phyloP scores from a whole-genome alignment of 1,284 basidiomycete genomes.

The Microbotryomycetes sp. region DNA sequence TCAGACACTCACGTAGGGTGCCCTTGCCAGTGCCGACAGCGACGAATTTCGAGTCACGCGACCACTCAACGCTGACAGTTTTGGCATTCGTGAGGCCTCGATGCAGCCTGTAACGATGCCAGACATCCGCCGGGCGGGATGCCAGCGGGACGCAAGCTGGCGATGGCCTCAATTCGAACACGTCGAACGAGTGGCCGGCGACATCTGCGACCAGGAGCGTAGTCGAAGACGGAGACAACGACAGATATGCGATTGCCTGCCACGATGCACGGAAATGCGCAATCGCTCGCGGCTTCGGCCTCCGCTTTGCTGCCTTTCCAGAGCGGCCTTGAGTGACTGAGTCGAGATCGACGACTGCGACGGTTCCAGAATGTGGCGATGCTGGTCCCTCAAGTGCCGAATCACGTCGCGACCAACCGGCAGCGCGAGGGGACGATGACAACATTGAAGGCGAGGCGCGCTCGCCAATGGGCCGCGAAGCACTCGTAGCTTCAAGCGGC shows the following conservation, averaged over 20 bases:
- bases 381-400: no score
- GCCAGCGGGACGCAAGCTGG: slow-evolving; percentile 3
- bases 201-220: slow-evolving; percentile 53
- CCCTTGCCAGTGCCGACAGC: slow-evolving; percentile 55
- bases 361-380: no score
- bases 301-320: not conserved
- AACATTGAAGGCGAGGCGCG: no score
- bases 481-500: not conserved
- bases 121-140: slow-evolving; percentile 45
- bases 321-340: not conserved
- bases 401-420: not conserved
- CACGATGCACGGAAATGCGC: slow-evolving; percentile 34
- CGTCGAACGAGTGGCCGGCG: slow-evolving; percentile 57
- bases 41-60: slow-evolving; percentile 61
- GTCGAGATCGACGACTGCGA: no score
- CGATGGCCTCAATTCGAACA: slow-evolving; percentile 48
- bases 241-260: slow-evolving; percentile 51
- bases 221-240: slow-evolving; percentile 58
- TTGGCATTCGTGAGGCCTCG: slow-evolving; percentile 64
- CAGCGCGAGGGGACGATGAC: slow-evolving; percentile 15
- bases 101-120: slow-evolving; percentile 62
- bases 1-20: slow-evolving; percentile 45
- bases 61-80: slow-evolving; percentile 56
- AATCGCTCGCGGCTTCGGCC: slow-evolving; percentile 8
- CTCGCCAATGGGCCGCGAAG: no score